Percentiles rank a stretch among this genome's conserved stretches.
Conservation (phyloP, 2,329 filamentous ascomycete genomes). For the Atkinsonella hypoxylon region DNA sequence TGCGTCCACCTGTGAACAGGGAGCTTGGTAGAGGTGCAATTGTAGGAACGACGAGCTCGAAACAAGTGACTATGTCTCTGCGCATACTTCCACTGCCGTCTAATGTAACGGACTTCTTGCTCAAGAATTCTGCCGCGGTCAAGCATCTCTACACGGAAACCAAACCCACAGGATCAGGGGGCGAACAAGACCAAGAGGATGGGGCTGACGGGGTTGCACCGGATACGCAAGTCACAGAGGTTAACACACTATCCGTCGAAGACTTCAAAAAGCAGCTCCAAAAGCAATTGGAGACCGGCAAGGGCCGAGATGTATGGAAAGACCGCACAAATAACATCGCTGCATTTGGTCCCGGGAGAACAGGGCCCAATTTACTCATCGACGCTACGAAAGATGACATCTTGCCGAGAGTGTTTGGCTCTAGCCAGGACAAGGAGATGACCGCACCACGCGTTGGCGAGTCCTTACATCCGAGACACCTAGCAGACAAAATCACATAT, state of each 20-base stretch:
- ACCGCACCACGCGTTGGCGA: slow-evolving; percentile 31
- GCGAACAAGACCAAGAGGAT: slow-evolving; percentile 23
- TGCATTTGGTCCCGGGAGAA: slow-evolving; percentile 78
- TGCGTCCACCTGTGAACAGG: slow-evolving; percentile 78
- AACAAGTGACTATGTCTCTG: slow-evolving; percentile 68
- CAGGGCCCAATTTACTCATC: slow-evolving; percentile 80
- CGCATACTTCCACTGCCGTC: slow-evolving; percentile 67
- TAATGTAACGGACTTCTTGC: slow-evolving; percentile 72
- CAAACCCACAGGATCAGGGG: slow-evolving; percentile 24
- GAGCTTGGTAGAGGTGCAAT: slow-evolving; percentile 77
- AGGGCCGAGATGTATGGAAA: slow-evolving; percentile 64
- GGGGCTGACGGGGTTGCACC: slow-evolving; percentile 32
- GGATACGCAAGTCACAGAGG: slow-evolving; percentile 46
- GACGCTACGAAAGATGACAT: slow-evolving; percentile 65
- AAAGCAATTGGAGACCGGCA: slow-evolving; percentile 55
- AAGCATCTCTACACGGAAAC: slow-evolving; percentile 67
- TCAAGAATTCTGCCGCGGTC: slow-evolving; percentile 68
- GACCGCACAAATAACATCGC: slow-evolving; percentile 67
- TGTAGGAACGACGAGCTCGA: slow-evolving; percentile 65
- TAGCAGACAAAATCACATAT: slow-evolving; percentile 83
- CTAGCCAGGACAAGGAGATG: slow-evolving; percentile 21
- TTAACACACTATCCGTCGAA: slow-evolving; percentile 51
- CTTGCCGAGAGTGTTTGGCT: slow-evolving; percentile 56
- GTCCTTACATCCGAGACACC: slow-evolving; percentile 48
- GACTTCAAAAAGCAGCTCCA: slow-evolving; percentile 70